These are phyloP conservation scores for Aspergillus sp. DNA, from an alignment of 2,329 filamentous ascomycete species.

Conservation along the genomic window DNA sequence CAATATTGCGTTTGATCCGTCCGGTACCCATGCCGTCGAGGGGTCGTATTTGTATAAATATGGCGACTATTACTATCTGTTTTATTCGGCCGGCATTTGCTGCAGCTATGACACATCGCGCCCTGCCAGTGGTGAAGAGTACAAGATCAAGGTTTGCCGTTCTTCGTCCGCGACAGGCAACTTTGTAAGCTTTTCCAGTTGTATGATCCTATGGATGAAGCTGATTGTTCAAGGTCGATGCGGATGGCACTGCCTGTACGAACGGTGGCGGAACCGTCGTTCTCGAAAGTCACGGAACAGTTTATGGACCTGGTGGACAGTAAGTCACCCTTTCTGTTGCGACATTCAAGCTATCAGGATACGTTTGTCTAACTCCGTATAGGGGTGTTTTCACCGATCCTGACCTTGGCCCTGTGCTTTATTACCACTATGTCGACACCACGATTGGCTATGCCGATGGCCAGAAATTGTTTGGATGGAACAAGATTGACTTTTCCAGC, in stretches of 20 bases:
- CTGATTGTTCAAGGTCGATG: slow-evolving; percentile 40
- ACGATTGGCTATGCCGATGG: slow-evolving; percentile 44
- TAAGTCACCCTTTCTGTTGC: slow-evolving; percentile 36
- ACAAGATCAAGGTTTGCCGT: slow-evolving; percentile 61
- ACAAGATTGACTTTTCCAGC: slow-evolving; percentile 31
- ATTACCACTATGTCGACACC: slow-evolving; percentile 60
- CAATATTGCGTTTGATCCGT: slow-evolving; percentile 52
- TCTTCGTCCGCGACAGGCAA: slow-evolving; percentile 47
- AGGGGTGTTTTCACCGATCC: slow-evolving; percentile 29
- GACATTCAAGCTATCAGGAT: too few relatives aligned
- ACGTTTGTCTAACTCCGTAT: slow-evolving; percentile 1
- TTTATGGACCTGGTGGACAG: slow-evolving; percentile 65
- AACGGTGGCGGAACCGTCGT: slow-evolving; percentile 58
- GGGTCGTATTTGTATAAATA: slow-evolving; percentile 54
- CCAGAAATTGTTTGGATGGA: slow-evolving; percentile 41
- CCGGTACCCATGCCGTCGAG: slow-evolving; percentile 52
- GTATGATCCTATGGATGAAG: background rate
- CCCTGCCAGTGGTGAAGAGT: slow-evolving; percentile 56
- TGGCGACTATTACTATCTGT: slow-evolving; percentile 58
- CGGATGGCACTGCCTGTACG: slow-evolving; percentile 49
- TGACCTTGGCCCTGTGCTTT: slow-evolving; percentile 50
- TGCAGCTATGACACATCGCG: slow-evolving; percentile 49
- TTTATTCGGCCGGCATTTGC: slow-evolving; percentile 56
- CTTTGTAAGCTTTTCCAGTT: slow-evolving; percentile 40
- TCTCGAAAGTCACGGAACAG: slow-evolving; percentile 53